Evolutionary conservation across 1,284 basidiomycete species (phyloP).

Genomic region (Sporisorium reilianum): DNA sequence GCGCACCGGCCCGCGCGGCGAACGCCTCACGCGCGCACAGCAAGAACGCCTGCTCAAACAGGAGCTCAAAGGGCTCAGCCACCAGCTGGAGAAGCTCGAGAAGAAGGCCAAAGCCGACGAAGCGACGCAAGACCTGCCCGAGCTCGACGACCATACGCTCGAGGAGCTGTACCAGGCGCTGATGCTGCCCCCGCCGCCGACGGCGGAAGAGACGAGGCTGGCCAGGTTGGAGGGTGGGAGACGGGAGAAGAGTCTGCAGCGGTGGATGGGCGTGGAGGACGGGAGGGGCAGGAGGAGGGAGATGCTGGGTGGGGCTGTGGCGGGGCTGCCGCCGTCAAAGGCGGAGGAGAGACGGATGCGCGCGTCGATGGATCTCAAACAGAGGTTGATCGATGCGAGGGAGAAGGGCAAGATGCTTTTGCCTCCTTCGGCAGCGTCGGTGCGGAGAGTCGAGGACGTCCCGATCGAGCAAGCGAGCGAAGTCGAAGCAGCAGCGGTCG

Average conservation of each 20-base stretch:
- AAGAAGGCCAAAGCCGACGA: conserved; percentile 52
- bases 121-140: conserved; percentile 54
- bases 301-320: not conserved
- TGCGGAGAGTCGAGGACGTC: not conserved
- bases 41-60: conserved; percentile 48
- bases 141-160: conserved; percentile 58
- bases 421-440: conserved; percentile 16
- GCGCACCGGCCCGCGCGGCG: conserved; percentile 35
- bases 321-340: conserved; percentile 6
- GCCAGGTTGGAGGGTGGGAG: conserved; percentile 36
- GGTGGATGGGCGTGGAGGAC: not conserved
- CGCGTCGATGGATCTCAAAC: conserved; percentile 20
- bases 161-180: conserved; percentile 63
- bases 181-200: conserved; percentile 43
- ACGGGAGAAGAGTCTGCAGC: conserved; percentile 22
- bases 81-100: conserved; percentile 44
- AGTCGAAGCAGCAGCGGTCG: not conserved
- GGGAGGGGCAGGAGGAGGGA: conserved; percentile 17
- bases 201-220: conserved; percentile 39
- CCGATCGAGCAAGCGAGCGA: not conserved
- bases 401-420: conserved; percentile 31
- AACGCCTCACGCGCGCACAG: conserved; percentile 38
- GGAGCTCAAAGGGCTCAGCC: conserved; percentile 52
- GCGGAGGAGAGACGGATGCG: conserved; percentile 18
- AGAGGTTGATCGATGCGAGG: conserved; percentile 40